Evolutionary conservation across 2,329 filamentous ascomycete genomes (phyloP).

Genomic region (Verticillium nonalfalfae): DNA sequence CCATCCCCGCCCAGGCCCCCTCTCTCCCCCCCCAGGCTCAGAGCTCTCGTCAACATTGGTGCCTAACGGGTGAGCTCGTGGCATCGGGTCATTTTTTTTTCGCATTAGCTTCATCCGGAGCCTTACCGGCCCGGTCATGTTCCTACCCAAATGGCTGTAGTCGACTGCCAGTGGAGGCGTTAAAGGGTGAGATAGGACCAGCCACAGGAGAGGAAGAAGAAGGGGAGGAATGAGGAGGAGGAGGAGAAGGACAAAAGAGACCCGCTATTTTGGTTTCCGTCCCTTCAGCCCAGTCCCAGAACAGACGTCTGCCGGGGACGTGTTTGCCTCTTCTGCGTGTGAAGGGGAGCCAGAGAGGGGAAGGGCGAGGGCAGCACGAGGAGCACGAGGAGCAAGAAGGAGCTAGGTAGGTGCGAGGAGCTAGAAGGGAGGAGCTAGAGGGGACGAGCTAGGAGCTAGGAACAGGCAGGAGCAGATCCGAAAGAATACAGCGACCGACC

Average conservation of each 20-base stretch:
- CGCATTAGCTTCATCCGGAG: neutral
- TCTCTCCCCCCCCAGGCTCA: neutral
- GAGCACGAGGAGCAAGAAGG: no score
- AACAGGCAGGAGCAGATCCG: neutral
- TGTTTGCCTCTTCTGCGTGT: neutral
- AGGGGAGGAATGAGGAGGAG: neutral
- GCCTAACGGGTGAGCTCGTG: neutral
- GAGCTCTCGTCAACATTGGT: neutral
- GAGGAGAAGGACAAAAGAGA: neutral
- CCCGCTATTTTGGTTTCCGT: neutral
- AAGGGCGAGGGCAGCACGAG: no score
- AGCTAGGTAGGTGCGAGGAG: no score
- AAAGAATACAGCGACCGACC: neutral
- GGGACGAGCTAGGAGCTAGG: no score
- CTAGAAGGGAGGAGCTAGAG: no score
- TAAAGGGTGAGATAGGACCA: no score
- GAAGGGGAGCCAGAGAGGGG: no score
- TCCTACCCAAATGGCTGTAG: neutral
- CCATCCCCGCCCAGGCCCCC: no score
- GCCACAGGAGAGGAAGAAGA: no score
- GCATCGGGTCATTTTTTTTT: neutral
- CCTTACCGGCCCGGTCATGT: neutral
- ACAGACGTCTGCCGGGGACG: neutral
- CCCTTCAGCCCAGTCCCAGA: neutral
- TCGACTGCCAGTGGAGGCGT: no score